phyloP scores from a whole-genome alignment of 495 filamentous ascomycete genomes.

The Neurospora sp. region DNA sequence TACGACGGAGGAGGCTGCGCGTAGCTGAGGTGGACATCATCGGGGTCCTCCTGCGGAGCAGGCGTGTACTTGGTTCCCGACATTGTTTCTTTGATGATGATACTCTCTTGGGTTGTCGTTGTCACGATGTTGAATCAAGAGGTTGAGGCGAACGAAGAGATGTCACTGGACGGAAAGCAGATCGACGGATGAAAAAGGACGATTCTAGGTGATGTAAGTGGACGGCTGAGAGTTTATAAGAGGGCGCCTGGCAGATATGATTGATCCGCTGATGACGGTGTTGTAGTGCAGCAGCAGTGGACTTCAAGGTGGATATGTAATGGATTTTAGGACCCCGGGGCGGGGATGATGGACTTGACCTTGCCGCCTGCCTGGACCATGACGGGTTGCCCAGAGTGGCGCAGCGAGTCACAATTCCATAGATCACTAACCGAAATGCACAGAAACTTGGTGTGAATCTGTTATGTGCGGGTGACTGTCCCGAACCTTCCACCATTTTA shows the following conservation, averaged over 20 bases:
- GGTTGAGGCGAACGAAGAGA: not conserved
- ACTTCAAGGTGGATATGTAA: not conserved
- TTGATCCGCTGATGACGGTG: not conserved
- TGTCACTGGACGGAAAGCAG: not conserved
- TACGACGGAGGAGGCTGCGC: slow-evolving; percentile 81
- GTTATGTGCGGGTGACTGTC: not conserved
- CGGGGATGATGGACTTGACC: not conserved
- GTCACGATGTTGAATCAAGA: not conserved
- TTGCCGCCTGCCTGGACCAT: not conserved
- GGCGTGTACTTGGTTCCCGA: slow-evolving; percentile 57
- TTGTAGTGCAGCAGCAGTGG: not conserved
- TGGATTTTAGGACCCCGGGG: not conserved
- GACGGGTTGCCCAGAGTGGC: not conserved
- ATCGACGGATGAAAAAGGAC: not conserved
- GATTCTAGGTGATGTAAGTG: not conserved
- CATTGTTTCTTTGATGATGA: slow-evolving; percentile 33
- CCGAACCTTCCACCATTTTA: not conserved
- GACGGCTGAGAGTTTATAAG: not conserved
- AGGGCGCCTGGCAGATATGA: not conserved
- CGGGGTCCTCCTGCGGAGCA: slow-evolving; percentile 66
- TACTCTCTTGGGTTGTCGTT: not conserved
- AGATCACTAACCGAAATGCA: not conserved
- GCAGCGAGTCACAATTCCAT: not conserved
- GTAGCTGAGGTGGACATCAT: slow-evolving; percentile 49
- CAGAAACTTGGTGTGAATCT: not conserved